Base-by-base conservation (phyloP, 73 alveolate genomes). In the Paramecium primaurelia region DNA sequence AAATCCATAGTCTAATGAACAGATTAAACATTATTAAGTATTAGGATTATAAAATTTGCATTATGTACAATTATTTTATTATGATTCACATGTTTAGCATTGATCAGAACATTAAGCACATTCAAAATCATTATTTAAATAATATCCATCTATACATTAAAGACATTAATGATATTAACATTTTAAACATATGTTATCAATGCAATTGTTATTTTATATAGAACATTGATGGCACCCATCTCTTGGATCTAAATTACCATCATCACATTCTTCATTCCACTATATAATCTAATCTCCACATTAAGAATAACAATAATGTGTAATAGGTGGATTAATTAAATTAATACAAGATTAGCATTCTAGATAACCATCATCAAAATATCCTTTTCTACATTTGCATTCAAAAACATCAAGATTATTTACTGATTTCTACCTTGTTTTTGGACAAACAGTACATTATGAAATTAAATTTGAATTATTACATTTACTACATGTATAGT, bases 251-350 rank as follows among this genome's bases (percentile, higher is more conserved):
- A 7, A 38, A 25, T 80, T 80, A 3, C 77, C 91, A 80, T 80
- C 91, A 80, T 80, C 91, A 20, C 91, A 80, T 80, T 80, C 42
- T 49, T 80, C 91, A 80, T 80, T 45, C 91, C 91, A 80, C 45
- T 80, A 47, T 5, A 45, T 1, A 2, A 45, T 80, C 25, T 10
- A 16, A 80, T 80, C 91, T 26, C 91, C 91, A 47, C 91, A 80
- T 25, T 4, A 12, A 1, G 77, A 45, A 49, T 80, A 80, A 44
- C 91, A 80, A 25, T 44, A 80, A 25, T 80, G 71, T 11, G 47
- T 10, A 26, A 0, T 18, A 8, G 91, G 73, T 1, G 91, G 91
- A 80, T 80, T 80, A 3, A 45, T 3, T 9, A 45, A 1, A 25
- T 34, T 25, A 14, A 0, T 4, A 80, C 91, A 80, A 44, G 34